A percentile compares a stretch with the other conserved stretches of the same genome.
Evolutionary conservation across 345 rosid species (phyloP).

Genomic region (Camelina neglecta): DNA sequence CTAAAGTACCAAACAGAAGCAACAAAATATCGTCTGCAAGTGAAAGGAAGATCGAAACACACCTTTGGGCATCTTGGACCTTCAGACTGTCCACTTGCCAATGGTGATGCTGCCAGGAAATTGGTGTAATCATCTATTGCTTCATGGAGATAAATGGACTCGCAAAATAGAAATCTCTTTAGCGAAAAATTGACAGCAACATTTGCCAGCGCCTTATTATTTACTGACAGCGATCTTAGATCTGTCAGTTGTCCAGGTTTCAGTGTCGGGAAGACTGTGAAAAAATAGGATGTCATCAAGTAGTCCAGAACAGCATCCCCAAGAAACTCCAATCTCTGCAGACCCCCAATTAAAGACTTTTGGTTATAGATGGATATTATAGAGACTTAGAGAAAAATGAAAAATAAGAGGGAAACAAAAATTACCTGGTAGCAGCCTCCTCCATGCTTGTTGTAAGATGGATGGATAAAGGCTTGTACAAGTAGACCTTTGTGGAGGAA

Average conservation of each 20-base stretch:
- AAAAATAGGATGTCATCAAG: constrained; percentile 83
- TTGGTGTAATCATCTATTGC: constrained; percentile 62
- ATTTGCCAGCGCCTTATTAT: constrained; percentile 78
- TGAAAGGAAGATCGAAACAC: constrained; percentile 22
- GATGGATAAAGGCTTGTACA: constrained; percentile 87
- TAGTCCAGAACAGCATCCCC: constrained; percentile 98
- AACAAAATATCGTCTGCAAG: constrained; percentile 1
- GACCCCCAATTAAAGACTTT: constrained; percentile 30
- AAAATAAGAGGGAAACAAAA: constrained; percentile 15
- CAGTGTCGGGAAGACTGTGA: constrained; percentile 75
- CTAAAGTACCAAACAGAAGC: constrained; percentile 13
- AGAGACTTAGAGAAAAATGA: not conserved
- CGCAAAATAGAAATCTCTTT: constrained; percentile 62
- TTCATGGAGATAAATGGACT: constrained; percentile 58
- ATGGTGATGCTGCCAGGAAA: constrained; percentile 47
- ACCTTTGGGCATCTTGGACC: constrained; percentile 92
- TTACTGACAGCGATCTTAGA: constrained; percentile 78
- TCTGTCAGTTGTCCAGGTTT: constrained; percentile 96
- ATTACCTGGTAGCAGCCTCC: constrained; percentile 97
- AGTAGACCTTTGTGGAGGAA: constrained; percentile 82
- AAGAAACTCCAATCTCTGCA: constrained; percentile 94
- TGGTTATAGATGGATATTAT: constrained; percentile 29
- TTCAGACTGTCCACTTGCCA: constrained; percentile 51
- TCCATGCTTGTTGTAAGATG: constrained; percentile 79
- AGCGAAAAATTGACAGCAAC: constrained; percentile 69